These are phyloP conservation scores for Firmiana major DNA, from an alignment of 345 rosid genomes.

Conservation along the genomic window DNA sequence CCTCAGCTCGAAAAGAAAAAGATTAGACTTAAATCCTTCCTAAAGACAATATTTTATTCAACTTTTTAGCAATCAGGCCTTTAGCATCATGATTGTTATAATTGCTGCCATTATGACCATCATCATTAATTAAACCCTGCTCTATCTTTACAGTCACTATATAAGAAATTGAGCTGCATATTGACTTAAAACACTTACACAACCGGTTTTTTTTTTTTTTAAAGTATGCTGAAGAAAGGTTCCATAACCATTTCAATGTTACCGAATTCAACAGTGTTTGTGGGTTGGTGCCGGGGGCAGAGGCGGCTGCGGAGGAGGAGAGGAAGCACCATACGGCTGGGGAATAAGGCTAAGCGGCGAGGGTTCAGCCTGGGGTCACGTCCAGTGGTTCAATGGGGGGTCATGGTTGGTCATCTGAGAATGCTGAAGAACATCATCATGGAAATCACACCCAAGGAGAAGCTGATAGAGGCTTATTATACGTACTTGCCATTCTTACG, in stretches of 20 bases:
- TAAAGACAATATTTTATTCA: constrained; percentile 4
- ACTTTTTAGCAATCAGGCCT: constrained; percentile 19
- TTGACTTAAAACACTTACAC: background rate
- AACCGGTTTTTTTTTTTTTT: background rate
- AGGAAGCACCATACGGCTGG: constrained; percentile 51
- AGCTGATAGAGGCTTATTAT: constrained; percentile 40
- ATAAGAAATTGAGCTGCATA: background rate
- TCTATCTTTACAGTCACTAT: constrained; percentile 9
- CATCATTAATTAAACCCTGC: constrained; percentile 26
- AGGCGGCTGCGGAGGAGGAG: constrained; percentile 50
- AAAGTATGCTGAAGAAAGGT: constrained; percentile 27
- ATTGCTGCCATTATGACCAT: constrained; percentile 41
- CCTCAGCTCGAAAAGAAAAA: constrained; percentile 10
- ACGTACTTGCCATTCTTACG: constrained; percentile 64
- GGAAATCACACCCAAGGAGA: constrained; percentile 47
- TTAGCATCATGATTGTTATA: constrained; percentile 31
- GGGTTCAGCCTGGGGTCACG: constrained; percentile 62
- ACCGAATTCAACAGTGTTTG: constrained; percentile 31
- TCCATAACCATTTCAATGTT: constrained; percentile 23
- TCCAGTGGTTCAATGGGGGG: constrained; percentile 66
- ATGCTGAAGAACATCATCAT: constrained; percentile 58
- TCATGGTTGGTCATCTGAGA: constrained; percentile 46
- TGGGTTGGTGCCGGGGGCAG: constrained; percentile 45
- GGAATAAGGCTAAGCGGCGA: constrained; percentile 56
- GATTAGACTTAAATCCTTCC: background rate